phyloP scores from a whole-genome alignment of 73 alveolate genomes.

The Stentor coeruleus region DNA sequence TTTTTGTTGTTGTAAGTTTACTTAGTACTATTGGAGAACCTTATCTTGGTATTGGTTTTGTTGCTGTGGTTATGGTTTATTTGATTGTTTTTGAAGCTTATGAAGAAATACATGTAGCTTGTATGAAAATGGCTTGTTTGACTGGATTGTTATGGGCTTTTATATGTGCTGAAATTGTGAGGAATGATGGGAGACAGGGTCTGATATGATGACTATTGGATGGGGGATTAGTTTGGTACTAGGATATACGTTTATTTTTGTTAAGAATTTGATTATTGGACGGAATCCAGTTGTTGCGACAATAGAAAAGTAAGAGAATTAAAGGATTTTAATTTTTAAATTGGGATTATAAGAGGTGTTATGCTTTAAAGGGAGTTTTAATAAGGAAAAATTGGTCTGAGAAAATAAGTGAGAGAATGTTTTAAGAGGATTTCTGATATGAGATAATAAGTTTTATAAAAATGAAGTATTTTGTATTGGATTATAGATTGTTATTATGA shows the following conservation, averaged over 20 bases:
- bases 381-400: too few species aligned
- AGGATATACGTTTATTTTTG: neutral
- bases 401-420: too few species aligned
- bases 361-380: too few species aligned
- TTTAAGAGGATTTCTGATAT: too few species aligned
- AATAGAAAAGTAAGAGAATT: too few species aligned
- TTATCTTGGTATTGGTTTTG: neutral
- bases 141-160: constrained; percentile 18
- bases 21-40: neutral
- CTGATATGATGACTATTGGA: constrained; percentile 5
- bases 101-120: neutral
- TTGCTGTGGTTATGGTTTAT: neutral
- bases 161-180: neutral
- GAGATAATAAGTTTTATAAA: too few species aligned
- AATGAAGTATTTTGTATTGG: too few species aligned
- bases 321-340: too few species aligned
- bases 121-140: neutral
- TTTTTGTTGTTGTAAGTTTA: neutral
- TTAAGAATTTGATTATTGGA: neutral
- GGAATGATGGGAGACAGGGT: neutral
- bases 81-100: constrained; percentile 1
- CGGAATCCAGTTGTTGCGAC: neutral
- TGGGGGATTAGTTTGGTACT: neutral
- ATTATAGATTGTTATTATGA: too few species aligned
- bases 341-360: too few species aligned